A percentile compares a stretch with the other conserved stretches of the same genome.
These are phyloP conservation scores for Acorus calamus DNA, from an alignment of 106 monocot genomes.

Conservation along the genomic window DNA sequence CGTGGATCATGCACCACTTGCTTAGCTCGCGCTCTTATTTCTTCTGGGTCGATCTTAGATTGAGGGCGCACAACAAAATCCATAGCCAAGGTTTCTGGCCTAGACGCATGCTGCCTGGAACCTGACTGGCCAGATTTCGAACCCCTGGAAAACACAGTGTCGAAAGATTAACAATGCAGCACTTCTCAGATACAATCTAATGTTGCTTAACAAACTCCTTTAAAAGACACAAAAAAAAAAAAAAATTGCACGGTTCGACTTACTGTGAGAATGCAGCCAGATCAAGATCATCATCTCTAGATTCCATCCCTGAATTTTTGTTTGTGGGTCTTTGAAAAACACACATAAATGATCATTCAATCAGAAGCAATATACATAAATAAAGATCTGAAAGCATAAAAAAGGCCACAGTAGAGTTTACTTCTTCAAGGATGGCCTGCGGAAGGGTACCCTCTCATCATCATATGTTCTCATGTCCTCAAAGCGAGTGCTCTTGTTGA, in stretches of 20 bases:
- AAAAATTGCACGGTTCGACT: constrained; percentile 4
- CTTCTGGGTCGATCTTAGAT: no score
- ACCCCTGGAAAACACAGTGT: constrained; percentile 27
- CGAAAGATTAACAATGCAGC: neutral
- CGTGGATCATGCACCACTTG: constrained; percentile 28
- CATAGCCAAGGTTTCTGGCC: constrained; percentile 83
- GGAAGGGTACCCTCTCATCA: constrained; percentile 76
- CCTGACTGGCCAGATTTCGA: constrained; percentile 61
- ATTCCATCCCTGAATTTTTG: constrained; percentile 14
- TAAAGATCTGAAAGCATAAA: neutral
- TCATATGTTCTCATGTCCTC: constrained; percentile 87
- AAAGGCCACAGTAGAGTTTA: constrained; percentile 10
- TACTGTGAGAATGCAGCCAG: constrained; percentile 72
- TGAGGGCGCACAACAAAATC: constrained; percentile 33
- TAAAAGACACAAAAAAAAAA: no score
- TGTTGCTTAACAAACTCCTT: no score
- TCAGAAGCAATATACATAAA: neutral
- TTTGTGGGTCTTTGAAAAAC: constrained; percentile 28
- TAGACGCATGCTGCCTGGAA: constrained; percentile 76
- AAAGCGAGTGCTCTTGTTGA: neutral
- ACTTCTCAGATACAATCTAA: no score
- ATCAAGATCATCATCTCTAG: no score
- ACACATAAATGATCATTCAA: neutral
- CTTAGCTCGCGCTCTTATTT: no score
- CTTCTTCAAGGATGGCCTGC: constrained; percentile 51